Evolutionary conservation across 2,329 filamentous ascomycete species (phyloP), one percentile per base, ranked within the genome.

Genomic region (Colletotrichum liaoningense): DNA sequence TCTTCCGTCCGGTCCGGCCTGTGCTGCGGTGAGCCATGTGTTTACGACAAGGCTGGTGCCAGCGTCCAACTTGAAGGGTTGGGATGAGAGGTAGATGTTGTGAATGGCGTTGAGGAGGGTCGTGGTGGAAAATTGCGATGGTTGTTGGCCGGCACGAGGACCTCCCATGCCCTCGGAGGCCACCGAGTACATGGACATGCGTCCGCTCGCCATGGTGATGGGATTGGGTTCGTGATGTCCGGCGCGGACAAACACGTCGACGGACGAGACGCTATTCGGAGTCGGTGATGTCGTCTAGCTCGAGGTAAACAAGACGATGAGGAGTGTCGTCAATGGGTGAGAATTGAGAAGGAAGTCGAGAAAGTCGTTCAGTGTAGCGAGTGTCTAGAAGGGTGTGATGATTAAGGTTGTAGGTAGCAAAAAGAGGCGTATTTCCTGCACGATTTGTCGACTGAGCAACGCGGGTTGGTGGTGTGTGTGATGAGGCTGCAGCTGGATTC

Each of bases 21-120:
- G 93, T 33, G 91, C 88, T 22, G 94, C 94, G 4, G 94, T 97
- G 66, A 97, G 89, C 95, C 95, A 98, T 70, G 95, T 98, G 85
- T 98, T 98, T 76, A 98, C 95, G 0, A 97, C 95, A 52, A 98
- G 83, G 81, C 95, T 98, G 46, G 95, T 97, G 77, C 94, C 95
- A 60, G 95, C 92, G 83, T 99, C 97, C 58, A 99, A 90, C 75
- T 89, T 88, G 81, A 97, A 97, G n/a, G 96, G 91, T 79, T 95
- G 91, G 35, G 92, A 92, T 3, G 93, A 91, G 60, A 94, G 89
- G 83, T 97, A 98, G 79, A 94, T 93, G 78, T 94, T 95, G 84
- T 99, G 97, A 58, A 98, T 89, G 69, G 94, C 91, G 84, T 98
- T 98, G 69, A 99, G 90, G 59, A 98, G 89, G 0, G 95, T 97